Conservation (phyloP, 805 yeast species). For the Candida vartiovaarae region DNA sequence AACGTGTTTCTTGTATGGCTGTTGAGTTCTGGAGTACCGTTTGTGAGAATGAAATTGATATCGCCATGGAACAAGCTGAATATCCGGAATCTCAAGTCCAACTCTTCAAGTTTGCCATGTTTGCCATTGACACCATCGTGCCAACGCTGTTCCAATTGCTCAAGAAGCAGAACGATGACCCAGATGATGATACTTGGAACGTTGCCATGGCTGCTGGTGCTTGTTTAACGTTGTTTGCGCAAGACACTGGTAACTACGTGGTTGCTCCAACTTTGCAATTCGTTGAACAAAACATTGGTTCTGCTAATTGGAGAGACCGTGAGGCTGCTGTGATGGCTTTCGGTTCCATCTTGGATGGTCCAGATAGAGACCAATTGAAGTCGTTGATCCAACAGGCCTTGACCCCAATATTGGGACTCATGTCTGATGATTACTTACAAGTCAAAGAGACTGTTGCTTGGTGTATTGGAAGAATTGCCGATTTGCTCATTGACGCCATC, state of each 20-base stretch:
- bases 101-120: slow-evolving; percentile 75
- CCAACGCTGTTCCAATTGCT: slow-evolving; percentile 79
- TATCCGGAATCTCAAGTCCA: slow-evolving; percentile 43
- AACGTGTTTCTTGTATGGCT: slow-evolving; percentile 93
- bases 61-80: slow-evolving; percentile 61
- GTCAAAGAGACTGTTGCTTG: slow-evolving; percentile 97
- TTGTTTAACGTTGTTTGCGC: slow-evolving; percentile 90
- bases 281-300: slow-evolving; percentile 65
- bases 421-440: slow-evolving; percentile 68
- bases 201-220: slow-evolving; percentile 99
- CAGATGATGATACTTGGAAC: slow-evolving; percentile 95
- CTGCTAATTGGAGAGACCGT: slow-evolving; percentile 71
- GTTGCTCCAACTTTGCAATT: slow-evolving; percentile 79
- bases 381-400: slow-evolving; percentile 74
- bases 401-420: slow-evolving; percentile 65
- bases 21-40: slow-evolving; percentile 99
- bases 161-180: slow-evolving; percentile 86
- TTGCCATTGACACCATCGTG: slow-evolving; percentile 76
- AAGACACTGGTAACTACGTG: slow-evolving; percentile 78
- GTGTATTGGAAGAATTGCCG: slow-evolving; percentile 97
- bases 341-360: slow-evolving; percentile 95
- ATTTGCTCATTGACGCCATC: slow-evolving; percentile 71
- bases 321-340: slow-evolving; percentile 99
- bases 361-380: slow-evolving; percentile 64
- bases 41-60: slow-evolving; percentile 94